These are phyloP conservation scores for Sphagnum fallax DNA, from an alignment of 228 moss, liverwort and hornwort genomes.

Conservation along the genomic window DNA sequence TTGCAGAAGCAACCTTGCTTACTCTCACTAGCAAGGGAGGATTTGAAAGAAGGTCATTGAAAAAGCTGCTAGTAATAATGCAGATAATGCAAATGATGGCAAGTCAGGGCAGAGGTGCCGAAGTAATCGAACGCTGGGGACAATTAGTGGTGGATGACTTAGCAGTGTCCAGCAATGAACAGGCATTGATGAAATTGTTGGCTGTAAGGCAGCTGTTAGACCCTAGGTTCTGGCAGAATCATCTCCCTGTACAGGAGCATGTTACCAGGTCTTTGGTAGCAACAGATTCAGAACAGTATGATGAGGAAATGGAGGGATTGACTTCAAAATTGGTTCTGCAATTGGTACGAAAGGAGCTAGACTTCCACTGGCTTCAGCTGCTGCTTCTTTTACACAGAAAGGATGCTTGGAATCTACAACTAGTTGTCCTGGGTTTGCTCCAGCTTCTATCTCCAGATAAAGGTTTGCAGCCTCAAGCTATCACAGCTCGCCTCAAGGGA, in stretches of 20 bases:
- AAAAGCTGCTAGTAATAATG: constrained; percentile 58
- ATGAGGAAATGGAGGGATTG: constrained; percentile 33
- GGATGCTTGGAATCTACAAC: constrained; percentile 67
- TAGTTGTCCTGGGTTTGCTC: constrained; percentile 68
- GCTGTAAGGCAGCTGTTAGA: constrained; percentile 76
- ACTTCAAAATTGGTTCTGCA: constrained; percentile 72
- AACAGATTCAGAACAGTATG: constrained; percentile 11
- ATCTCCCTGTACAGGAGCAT: constrained; percentile 22
- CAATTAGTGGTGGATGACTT: constrained; percentile 48
- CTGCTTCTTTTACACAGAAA: constrained; percentile 66
- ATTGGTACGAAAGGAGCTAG: constrained; percentile 56
- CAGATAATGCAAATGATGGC: constrained; percentile 68
- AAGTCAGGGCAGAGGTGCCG: constrained; percentile 70
- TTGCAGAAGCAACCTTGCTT: constrained; percentile 55
- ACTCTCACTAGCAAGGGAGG: constrained; percentile 22
- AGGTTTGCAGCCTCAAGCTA: constrained; percentile 60
- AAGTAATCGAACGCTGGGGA: constrained; percentile 73
- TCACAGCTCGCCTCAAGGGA: constrained; percentile 77
- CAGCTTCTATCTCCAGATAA: constrained; percentile 52
- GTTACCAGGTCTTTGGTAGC: constrained; percentile 13
- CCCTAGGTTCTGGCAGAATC: constrained; percentile 66
- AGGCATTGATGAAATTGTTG: constrained; percentile 59
- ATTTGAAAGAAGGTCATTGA: constrained; percentile 38
- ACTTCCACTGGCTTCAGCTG: constrained; percentile 73
- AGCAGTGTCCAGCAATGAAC: constrained; percentile 45